phyloP scores from a whole-genome alignment of 2,329 filamentous ascomycete species.

The Colletotrichum scovillei region DNA sequence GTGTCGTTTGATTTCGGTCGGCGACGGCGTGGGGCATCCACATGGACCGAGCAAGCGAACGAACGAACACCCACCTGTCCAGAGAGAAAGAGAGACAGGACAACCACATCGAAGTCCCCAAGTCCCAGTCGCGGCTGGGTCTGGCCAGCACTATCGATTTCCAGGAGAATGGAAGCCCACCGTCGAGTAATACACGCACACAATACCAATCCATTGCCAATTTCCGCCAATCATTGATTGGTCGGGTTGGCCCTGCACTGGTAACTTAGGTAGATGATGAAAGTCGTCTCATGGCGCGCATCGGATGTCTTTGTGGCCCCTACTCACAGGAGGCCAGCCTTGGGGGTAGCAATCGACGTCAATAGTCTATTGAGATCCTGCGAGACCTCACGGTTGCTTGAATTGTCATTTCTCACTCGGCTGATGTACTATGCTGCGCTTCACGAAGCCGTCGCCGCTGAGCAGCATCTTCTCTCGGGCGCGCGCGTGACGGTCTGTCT shows the following conservation, averaged over 20 bases:
- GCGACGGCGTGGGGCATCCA: conserved; percentile 31
- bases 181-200: conserved; percentile 10
- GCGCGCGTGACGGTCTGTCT: not conserved
- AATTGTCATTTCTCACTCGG: conserved; percentile 17
- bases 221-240: conserved; percentile 36
- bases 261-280: conserved; percentile 11
- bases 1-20: conserved; percentile 34
- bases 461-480: not conserved
- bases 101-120: conserved; percentile 1
- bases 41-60: conserved; percentile 29
- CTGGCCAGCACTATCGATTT: conserved; percentile 35
- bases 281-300: conserved; percentile 16
- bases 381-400: conserved; percentile 36
- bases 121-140: conserved; percentile 21
- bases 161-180: conserved; percentile 23
- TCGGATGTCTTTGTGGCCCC: conserved; percentile 7
- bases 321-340: not conserved
- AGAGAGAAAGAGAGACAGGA: not conserved
- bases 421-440: conserved; percentile 9
- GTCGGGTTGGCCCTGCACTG: conserved; percentile 13
- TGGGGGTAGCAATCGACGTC: conserved; percentile 33
- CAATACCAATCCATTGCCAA: conserved; percentile 20
- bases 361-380: conserved; percentile 38
- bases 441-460: not conserved
- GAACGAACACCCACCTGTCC: conserved; percentile 18